Evolutionary conservation across 2,329 filamentous ascomycete genomes (phyloP), one percentile per base, ranked within the genome.

Genomic region (Neofusicoccum sp.): DNA sequence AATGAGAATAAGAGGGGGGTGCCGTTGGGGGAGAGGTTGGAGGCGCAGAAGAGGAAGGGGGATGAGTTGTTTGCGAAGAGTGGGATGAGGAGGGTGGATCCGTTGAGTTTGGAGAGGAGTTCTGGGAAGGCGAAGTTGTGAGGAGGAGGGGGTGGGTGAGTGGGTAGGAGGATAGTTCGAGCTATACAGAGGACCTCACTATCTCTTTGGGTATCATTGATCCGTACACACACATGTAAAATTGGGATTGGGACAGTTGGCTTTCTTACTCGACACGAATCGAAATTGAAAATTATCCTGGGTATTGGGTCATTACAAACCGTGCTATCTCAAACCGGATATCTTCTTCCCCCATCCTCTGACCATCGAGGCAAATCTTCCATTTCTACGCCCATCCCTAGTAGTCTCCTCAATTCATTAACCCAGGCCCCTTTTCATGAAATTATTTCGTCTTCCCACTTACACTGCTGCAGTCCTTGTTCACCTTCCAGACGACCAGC

Each of bases 1-100:
- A 92, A 92, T 69, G 91, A 95, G 83, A 93, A 92, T 76, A 89
- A 85, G 76, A 84, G 86, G 67, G 88, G 87, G 63, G 74, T 79
- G 67, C 85, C 83, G 68, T 84, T 88, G 50, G 81, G 88, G 47
- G 80, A 83, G 65, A 84, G 84, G 73, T 87, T 93, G 63, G 78
- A 83, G 69, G 81, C 78, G 73, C 91, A 94, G 80, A 84, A 81
- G 74, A 78, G 82, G 71, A 88, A 84, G 80, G 85, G 88, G 14
- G 85, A 85, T 70, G 81, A 88, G 79, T 71, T 94, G 75, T 81
- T 92, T 73, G 84, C 80, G 74, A 76, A 87, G 76, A 87, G 88
- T 72, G 80, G 79, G 29, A 1, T 64, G 54, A 54, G n/a, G 37
- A 52, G 41, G 54, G 9, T 29, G 29, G 62, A 64, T 28, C 34